Base-by-base conservation (phyloP, 2,329 filamentous ascomycete species). In the Phaeophleospora eucalypticola region DNA sequence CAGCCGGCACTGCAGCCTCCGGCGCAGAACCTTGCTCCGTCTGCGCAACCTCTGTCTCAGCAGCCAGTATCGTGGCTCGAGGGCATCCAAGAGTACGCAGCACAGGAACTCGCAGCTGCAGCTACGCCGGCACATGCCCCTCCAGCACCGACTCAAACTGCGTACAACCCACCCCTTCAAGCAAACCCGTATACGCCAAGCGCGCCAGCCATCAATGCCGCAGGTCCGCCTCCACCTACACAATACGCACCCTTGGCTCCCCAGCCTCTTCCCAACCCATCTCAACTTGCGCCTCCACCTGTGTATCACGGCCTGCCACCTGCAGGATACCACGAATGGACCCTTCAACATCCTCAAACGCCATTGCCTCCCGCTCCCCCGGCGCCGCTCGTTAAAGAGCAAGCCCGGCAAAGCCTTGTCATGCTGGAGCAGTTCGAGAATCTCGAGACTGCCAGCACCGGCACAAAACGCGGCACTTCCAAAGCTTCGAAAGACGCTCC, bases 21-120 rank as follows among this genome's bases (percentile, higher is more conserved):
- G n/a, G n/a, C n/a, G n/a, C n/a, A n/a, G n/a, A n/a, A n/a, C n/a
- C n/a, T n/a, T 29, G 7, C 24, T 29, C 7, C 24, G 6, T 29
- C 24, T 6, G 12, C 24, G 14, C 33, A 50, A 41, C 32, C 49
- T 8, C 51, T 43, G 7, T 47, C 45, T 7, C 58, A 58, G 33
- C n/a, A n/a, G n/a, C n/a, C n/a, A 52, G 36, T 58, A 63, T 61
- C 65, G 9, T 70, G 74, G 56, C 60, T 72, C 12, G 63, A 65
- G 50, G 71, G 71, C n/a, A 73, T 73, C 42, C 64, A 72, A 18
- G 68, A 71, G 37, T 72, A 71, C 49, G 69, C 70, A 21, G 56
- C 43, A 16, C 53, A 58, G 33, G 52, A 59, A 41, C 45, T 60
- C 29, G 43, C 51, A 45, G 32, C 42, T 9, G 54, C 58, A 46